These are phyloP conservation scores for Pneumocystis carinii DNA, from an alignment of 1,139 yeast species.

Conservation along the genomic window DNA sequence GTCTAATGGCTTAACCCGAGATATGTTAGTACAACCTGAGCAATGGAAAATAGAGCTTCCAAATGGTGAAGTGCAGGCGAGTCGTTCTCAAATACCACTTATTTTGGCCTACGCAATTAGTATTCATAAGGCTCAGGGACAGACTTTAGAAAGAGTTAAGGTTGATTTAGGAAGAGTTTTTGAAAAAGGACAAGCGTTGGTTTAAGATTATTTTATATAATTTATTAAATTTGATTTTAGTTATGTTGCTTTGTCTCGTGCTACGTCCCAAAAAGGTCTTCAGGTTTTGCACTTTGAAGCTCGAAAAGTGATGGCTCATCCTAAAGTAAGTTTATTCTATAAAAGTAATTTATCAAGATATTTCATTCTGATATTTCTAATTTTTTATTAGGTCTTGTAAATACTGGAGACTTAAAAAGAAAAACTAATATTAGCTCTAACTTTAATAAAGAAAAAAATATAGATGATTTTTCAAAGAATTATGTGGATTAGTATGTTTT, in stretches of 20 bases:
- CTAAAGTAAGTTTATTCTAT: slow-evolving; percentile 55
- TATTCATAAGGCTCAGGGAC: slow-evolving; percentile 94
- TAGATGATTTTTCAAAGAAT: not conserved
- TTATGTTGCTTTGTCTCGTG: slow-evolving; percentile 72
- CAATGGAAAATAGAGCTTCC: slow-evolving; percentile 57
- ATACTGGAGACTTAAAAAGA: not conserved
- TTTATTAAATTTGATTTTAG: slow-evolving; percentile 35
- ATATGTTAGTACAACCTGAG: slow-evolving; percentile 58
- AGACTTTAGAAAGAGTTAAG: slow-evolving; percentile 65
- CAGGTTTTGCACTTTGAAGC: slow-evolving; percentile 62
- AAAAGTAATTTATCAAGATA: slow-evolving; percentile 1
- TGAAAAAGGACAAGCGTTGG: slow-evolving; percentile 77
- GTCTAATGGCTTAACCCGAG: slow-evolving; percentile 57
- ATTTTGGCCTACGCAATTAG: slow-evolving; percentile 91
- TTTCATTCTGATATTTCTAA: not conserved
- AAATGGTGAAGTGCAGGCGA: slow-evolving; percentile 36
- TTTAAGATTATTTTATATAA: slow-evolving; percentile 52
- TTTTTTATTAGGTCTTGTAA: not conserved
- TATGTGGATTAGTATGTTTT: not conserved
- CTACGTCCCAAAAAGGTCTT: slow-evolving; percentile 55
- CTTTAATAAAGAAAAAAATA: not conserved
- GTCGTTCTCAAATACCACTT: slow-evolving; percentile 62
- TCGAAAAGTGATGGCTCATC: slow-evolving; percentile 46
- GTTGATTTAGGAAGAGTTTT: slow-evolving; percentile 67
- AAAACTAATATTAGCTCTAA: not conserved